These are phyloP conservation scores for Leccinum imitatum DNA, from an alignment of 768 basidiomycete species.

Conservation along the genomic window DNA sequence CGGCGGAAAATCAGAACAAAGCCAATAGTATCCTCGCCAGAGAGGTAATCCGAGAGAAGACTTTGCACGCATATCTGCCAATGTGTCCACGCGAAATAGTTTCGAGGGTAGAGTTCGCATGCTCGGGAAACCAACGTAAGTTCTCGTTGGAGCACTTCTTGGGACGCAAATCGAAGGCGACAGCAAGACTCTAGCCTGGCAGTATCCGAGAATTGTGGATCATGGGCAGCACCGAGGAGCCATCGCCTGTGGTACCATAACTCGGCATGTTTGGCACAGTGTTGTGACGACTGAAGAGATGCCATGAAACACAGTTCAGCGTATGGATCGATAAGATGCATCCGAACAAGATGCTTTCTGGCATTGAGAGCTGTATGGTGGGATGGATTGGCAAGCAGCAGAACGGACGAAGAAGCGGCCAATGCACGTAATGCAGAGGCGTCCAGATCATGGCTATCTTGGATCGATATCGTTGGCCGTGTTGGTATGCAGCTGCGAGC, in stretches of 20 bases:
- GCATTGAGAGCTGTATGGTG: conserved; percentile 67
- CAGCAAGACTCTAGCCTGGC: background rate
- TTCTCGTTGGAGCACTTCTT: conserved; percentile 42
- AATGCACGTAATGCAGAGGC: conserved; percentile 18
- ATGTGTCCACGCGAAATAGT: conserved; percentile 74
- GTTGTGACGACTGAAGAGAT: conserved; percentile 49
- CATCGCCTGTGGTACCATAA: conserved; percentile 73
- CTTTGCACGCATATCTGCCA: conserved; percentile 49
- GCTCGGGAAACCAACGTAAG: conserved; percentile 46
- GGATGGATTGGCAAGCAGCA: conserved; percentile 67
- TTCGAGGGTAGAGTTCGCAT: conserved; percentile 65
- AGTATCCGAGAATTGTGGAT: conserved; percentile 5
- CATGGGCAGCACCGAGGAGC: conserved; percentile 45
- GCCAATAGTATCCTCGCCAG: conserved; percentile 10
- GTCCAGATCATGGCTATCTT: conserved; percentile 4
- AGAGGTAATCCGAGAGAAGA: conserved; percentile 22
- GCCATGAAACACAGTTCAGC: conserved; percentile 48
- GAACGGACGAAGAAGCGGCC: conserved; percentile 41
- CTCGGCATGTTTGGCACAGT: conserved; percentile 63
- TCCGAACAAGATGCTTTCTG: conserved; percentile 52
- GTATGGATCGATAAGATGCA: conserved; percentile 35
- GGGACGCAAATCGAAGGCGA: conserved; percentile 30
- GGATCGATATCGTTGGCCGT: background rate
- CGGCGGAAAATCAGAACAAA: conserved; percentile 36
- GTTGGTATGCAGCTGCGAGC: conserved; percentile 16